Conservation (phyloP, 2,329 filamentous ascomycete species). For the Cordyceps cateniannulata region DNA sequence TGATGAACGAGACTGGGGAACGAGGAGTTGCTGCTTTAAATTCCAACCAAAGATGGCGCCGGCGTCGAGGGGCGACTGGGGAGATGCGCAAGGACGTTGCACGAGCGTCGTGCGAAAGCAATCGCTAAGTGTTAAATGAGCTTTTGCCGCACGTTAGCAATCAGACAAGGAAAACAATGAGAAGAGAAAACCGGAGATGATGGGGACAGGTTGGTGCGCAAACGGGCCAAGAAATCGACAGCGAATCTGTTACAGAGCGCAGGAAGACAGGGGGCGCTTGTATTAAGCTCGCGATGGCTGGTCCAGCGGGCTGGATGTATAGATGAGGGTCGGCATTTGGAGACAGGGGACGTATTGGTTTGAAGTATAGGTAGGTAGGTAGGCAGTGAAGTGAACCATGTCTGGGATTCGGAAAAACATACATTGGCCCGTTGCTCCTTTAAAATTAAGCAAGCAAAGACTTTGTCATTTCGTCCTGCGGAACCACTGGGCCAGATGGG, state of each 20-base stretch:
- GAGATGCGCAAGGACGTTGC: not conserved
- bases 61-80: not conserved
- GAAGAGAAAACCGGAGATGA: not conserved
- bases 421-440: not conserved
- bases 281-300: conserved; percentile 1
- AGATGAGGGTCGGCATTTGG: conserved; percentile 6
- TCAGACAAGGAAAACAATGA: not conserved
- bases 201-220: not conserved
- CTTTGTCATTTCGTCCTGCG: conserved; percentile 9
- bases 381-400: not conserved
- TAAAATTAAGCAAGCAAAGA: not conserved
- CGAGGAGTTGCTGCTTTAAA: not conserved
- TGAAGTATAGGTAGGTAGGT: not conserved
- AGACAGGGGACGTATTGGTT: conserved; percentile 4
- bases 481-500: not conserved
- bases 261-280: not conserved
- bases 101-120: conserved; percentile 9
- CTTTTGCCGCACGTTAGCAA: conserved; percentile 5
- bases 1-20: not conserved
- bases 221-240: not conserved
- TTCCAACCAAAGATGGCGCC: not conserved
- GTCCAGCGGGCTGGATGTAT: conserved; percentile 6
- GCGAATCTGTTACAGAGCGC: not conserved
- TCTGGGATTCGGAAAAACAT: not conserved
- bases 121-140: conserved; percentile 5